Evolutionary conservation across 495 filamentous ascomycete genomes (phyloP), one percentile per base, ranked within the genome.

Genomic region (Letharia columbiana): DNA sequence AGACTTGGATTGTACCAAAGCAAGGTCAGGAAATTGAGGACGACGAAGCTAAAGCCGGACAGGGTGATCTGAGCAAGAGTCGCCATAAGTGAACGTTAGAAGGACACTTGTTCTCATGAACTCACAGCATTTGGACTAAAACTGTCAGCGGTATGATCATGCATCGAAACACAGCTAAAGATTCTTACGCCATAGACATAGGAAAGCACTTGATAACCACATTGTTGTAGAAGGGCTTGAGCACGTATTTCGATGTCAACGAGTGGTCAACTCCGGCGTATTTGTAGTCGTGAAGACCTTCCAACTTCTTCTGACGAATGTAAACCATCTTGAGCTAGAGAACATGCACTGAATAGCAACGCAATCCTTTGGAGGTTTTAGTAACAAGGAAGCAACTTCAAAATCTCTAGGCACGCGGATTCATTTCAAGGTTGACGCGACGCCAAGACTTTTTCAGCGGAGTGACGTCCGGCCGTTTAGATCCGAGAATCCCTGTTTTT

Each of bases 161-260:
- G 17, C 0, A 0, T 4, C 23, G 5, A 1, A 17, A 17, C 10
- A 28, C 10, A 12, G n/a, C 3, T 20, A 31, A 12, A 56, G 12
- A 33, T 1, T 35, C 28, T 62, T 85, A 85, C 80, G 94, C 94
- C 94, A 98, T 98, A 73, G 77, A 89, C 87, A 95, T 89, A 52
- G 94, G 94, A 74, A 98, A 97, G 76, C 86, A 89, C 61, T 91
- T 83, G 78, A 98, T 96, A 71, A 94, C 95, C 68, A 91, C 80
- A 78, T 96, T 89, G 76, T 85, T 96, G 80, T 98, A 98, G 78
- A 97, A 98, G 31, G 94, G 94, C 81, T 98, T 98, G 68, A 98
- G 80, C 66, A 97, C 82, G 76, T 96, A 97, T 67, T 84, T 85
- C 70, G 95, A 98, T 52, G 91, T 78, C 63, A 96, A 80, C 61